Base-by-base conservation (phyloP, 2,329 filamentous ascomycete species). In the Apiospora sp. region DNA sequence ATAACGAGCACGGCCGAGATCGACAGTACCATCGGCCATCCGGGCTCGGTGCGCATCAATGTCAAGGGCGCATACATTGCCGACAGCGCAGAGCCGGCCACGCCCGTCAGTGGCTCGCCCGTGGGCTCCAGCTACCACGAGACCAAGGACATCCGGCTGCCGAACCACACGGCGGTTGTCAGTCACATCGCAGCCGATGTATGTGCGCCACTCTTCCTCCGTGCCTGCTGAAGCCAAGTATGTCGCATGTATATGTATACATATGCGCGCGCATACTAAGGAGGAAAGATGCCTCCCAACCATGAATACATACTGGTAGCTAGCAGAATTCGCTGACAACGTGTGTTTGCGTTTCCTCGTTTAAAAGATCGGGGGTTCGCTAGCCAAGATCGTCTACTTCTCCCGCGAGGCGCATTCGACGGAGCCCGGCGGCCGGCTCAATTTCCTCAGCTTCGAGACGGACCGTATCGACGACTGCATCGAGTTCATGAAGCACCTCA, bases 121-220 rank as follows among this genome's bases (percentile, higher is more conserved):
- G n/a, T 44, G 2, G 71, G 71, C 30, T 68, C 68, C 74, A 82
- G 86, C 76, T 82, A 88, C 78, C 82, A 89, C 82, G 94, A 97
- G 82, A 95, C 94, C 72, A 95, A 94, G 80, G 96, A 98, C 81
- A 99, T 99, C 78, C 89, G 96, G n/a, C 86, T 99, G 73, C 96
- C 96, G 41, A 96, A 98, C 83, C 96, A 99, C 83, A 98, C 94
- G 16, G 93, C 93, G 14, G 92, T 98, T 12, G 96, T 99, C 77
- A 98, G 95, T 86, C 96, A 99, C 86, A 94, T 99, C 77, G 96
- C 96, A 71, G 92, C 98, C 74, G 96, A 99, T 88, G 95, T 97
- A 88, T 84, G 93, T 87, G 73, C 70, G 68, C 73, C 71, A 68
- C 69, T 61, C 22, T 41, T 34, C 30, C 34, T 27, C n/a, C 19